Evolutionary conservation across 805 yeast genomes (phyloP), one percentile per base, ranked within the genome.

Genomic region (Yarrowia bubula): DNA sequence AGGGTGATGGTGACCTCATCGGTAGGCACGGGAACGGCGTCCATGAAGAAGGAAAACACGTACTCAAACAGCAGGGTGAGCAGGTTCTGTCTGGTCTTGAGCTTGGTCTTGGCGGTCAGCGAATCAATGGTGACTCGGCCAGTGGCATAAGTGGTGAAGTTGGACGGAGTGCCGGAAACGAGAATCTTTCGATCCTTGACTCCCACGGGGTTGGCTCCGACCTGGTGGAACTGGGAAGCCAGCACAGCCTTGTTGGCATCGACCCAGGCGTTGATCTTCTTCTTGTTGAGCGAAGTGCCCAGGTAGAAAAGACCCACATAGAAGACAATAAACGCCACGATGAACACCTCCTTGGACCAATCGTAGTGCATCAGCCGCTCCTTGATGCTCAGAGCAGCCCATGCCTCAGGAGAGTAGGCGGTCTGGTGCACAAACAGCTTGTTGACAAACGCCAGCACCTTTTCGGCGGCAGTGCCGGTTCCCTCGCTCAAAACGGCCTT

Each of bases 121-220:
- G 84, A 81, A 67, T 85, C 85, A 67, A 95, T 82, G 75, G 90
- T 87, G 66, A 84, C 79, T 75, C 99, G 86, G 68, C 99, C 99
- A 66, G 96, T 83, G 47, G 97, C 96, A 74, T 90, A 95, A 41
- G 89, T 80, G 10, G 81, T 76, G 75, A 76, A 90, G 67, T 81
- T 78, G 70, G 87, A 86, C 31, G 86, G 78, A 57, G 85, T 83
- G 72, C 88, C 96, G 74, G 84, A 81, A 69, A 86, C 79, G 68
- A 81, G 79, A 71, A 84, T 76, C 65, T 79, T 74, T 22, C 76
- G 77, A 17, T 63, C 51, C 8, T 64, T 68, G 38, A 37, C 66
- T 7, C 51, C 68, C 4, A 38, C 46, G 10, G 66, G 67, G 17
- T 67, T 68, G 58, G 69, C 67, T 38, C 97, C 97, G 67, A 88